Conservation (phyloP, 176 grass and related monocot species). For the Cocos nucifera region DNA sequence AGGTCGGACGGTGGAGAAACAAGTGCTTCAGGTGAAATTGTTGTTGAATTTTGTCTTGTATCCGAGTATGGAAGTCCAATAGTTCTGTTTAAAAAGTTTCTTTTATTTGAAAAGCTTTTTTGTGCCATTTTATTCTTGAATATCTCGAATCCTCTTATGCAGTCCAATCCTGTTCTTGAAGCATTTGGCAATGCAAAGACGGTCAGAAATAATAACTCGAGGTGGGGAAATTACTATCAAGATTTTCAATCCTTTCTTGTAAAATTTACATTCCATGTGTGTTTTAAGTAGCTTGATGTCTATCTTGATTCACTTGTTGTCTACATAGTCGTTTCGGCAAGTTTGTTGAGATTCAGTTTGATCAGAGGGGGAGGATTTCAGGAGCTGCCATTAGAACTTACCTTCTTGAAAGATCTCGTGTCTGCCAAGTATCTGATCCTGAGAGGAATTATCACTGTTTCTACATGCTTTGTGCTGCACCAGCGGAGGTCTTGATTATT, state of each 20-base stretch:
- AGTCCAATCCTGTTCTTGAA: conserved; percentile 99
- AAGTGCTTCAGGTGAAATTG: conserved; percentile 18
- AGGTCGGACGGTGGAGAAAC: conserved; percentile 17
- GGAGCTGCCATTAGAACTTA: conserved; percentile 11
- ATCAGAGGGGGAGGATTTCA: conserved; percentile 1
- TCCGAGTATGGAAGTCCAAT: too few relatives aligned
- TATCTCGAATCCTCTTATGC: conserved; percentile 17
- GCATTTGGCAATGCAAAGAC: conserved; percentile 99
- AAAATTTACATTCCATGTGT: not conserved
- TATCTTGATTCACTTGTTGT: not conserved
- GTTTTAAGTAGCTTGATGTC: not conserved
- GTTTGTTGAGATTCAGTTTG: conserved; percentile 15
- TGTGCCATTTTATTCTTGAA: too few relatives aligned
- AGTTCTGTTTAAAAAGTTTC: too few relatives aligned
- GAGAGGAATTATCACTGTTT: conserved; percentile 13
- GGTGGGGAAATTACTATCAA: conserved; percentile 27
- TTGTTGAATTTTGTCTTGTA: not conserved
- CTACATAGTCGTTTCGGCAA: conserved; percentile 4
- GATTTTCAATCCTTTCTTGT: too few relatives aligned
- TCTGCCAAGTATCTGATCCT: conserved; percentile 12
- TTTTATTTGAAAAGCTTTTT: too few relatives aligned
- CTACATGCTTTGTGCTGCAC: conserved; percentile 13
- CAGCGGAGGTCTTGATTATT: not conserved
- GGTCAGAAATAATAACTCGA: conserved; percentile 98
- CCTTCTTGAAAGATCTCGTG: conserved; percentile 10